phyloP scores from a whole-genome alignment of 805 yeast species.

The Scheffersomyces amazonensis region DNA sequence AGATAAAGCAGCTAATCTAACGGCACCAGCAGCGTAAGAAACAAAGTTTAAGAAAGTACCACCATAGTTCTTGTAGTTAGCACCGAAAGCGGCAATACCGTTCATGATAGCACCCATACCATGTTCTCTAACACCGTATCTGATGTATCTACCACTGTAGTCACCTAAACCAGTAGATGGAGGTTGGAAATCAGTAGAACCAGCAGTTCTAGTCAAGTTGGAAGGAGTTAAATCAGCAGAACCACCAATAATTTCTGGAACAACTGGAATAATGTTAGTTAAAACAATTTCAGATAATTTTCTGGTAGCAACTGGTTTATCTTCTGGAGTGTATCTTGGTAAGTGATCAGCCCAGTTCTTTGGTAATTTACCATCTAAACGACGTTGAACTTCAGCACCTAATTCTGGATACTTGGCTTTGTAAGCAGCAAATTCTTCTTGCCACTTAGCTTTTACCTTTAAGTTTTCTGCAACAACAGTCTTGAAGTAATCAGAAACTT shows the following conservation, averaged over 20 bases:
- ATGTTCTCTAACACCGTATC: conserved; percentile 99
- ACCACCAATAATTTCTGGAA: conserved; percentile 95
- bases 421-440: conserved; percentile 59
- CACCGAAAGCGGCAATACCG: conserved; percentile 92
- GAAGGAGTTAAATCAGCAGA: conserved; percentile 98
- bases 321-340: conserved; percentile 77
- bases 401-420: conserved; percentile 66
- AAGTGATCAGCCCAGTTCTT: conserved; percentile 71
- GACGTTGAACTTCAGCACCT: conserved; percentile 77
- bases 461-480: conserved; percentile 61
- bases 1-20: conserved; percentile 79
- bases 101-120: conserved; percentile 98
- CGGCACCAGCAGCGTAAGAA: conserved; percentile 82
- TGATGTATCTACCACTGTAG: conserved; percentile 88
- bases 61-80: conserved; percentile 85
- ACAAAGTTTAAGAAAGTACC: conserved; percentile 97
- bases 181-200: conserved; percentile 90
- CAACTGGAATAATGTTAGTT: conserved; percentile 51
- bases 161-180: conserved; percentile 76
- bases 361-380: conserved; percentile 78
- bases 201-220: conserved; percentile 85
- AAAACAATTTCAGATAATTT: conserved; percentile 85
- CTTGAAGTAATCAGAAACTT: conserved; percentile 70
- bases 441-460: conserved; percentile 74
- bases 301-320: conserved; percentile 88